Evolutionary conservation across 192 early-diverging fungal genomes (phyloP).

Genomic region (Kappamyces sp.): DNA sequence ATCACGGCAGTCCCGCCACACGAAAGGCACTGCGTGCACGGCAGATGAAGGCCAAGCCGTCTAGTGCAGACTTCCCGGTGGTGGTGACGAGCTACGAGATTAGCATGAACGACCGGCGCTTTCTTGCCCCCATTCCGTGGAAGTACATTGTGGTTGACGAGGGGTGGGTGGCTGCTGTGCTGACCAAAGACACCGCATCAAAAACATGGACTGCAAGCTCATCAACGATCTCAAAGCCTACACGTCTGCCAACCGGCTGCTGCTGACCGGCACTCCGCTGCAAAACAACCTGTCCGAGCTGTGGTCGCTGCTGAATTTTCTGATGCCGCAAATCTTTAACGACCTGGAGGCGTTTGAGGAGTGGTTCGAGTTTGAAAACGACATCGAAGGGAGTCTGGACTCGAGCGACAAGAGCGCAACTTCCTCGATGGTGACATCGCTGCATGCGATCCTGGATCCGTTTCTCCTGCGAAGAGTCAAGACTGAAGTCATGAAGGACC

Average conservation of each 20-base stretch:
- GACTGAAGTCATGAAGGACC: conserved; percentile 65
- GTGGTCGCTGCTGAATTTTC: conserved; percentile 93
- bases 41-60: conserved; percentile 54
- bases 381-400: conserved; percentile 49
- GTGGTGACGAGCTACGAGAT: conserved; percentile 90
- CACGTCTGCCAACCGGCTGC: conserved; percentile 74
- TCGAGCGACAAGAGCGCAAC: conserved; percentile 30
- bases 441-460: conserved; percentile 86
- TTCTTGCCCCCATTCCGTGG: conserved; percentile 56
- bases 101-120: conserved; percentile 30
- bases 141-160: conserved; percentile 93
- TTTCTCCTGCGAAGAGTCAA: conserved; percentile 89
- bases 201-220: conserved; percentile 89
- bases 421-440: conserved; percentile 50
- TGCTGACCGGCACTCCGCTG: conserved; percentile 90
- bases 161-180: no score
- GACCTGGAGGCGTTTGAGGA: conserved; percentile 67
- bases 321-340: conserved; percentile 93
- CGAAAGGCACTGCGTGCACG: conserved; percentile 62
- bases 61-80: conserved; percentile 67
- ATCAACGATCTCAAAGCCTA: conserved; percentile 80
- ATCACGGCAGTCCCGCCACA: conserved; percentile 74
- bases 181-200: conserved; percentile 94
- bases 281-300: conserved; percentile 89
- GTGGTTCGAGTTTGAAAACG: conserved; percentile 77